phyloP scores from a whole-genome alignment of 768 basidiomycete species.

The Pulveroboletus sp. region DNA sequence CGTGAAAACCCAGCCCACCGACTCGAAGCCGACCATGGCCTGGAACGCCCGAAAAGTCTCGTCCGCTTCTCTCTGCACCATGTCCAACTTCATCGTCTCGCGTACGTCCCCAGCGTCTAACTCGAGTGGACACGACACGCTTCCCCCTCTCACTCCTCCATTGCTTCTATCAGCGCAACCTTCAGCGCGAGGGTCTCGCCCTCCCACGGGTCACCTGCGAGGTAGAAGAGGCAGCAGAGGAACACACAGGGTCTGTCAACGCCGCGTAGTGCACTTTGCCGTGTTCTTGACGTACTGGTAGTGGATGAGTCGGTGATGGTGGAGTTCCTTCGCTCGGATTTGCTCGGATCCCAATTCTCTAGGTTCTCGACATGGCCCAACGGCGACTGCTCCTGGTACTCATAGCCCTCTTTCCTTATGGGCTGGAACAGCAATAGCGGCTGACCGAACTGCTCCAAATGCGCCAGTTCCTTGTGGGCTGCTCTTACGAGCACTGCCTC shows the following conservation, averaged over 20 bases:
- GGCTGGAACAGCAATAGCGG: not conserved
- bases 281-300: not conserved
- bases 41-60: not conserved
- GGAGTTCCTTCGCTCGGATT: not conserved
- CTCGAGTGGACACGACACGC: not conserved
- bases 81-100: not conserved
- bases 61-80: not conserved
- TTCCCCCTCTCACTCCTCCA: not conserved
- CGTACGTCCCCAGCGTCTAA: not conserved
- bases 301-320: not conserved
- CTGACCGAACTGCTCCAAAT: not conserved
- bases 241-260: not conserved
- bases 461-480: not conserved
- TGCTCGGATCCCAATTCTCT: not conserved
- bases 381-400: not conserved
- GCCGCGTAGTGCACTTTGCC: not conserved
- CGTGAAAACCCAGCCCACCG: too few species aligned
- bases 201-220: constrained; percentile 12
- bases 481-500: not conserved
- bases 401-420: not conserved
- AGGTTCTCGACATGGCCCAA: not conserved
- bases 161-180: not conserved
- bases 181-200: not conserved
- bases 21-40: too few species aligned
- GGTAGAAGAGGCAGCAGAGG: not conserved